phyloP scores from a whole-genome alignment of 2,329 filamentous ascomycete species.

The Macrophomina pseudophaseolina region DNA sequence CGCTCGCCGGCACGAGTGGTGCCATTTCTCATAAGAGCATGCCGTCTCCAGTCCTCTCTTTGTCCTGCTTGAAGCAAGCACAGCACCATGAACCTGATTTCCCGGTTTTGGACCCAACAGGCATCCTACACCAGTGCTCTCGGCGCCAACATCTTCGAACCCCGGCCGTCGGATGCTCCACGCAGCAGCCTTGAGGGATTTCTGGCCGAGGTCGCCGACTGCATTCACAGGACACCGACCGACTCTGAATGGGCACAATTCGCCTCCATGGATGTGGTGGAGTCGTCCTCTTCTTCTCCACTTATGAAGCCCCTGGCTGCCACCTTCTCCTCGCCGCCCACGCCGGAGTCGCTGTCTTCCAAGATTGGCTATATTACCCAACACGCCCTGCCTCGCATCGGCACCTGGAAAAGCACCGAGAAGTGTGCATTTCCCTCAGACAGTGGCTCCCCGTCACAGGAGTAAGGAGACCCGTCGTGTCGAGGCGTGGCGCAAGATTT shows the following conservation, averaged over 20 bases:
- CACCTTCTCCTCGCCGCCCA: not conserved
- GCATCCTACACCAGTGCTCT: not conserved
- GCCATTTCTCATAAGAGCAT: constrained; percentile 1
- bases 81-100: constrained; percentile 19
- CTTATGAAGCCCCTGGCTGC: constrained; percentile 18
- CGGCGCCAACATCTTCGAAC: constrained; percentile 18
- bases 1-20: not conserved
- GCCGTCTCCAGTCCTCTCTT: not conserved
- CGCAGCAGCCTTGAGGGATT: constrained; percentile 17
- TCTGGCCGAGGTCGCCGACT: constrained; percentile 8
- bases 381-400: constrained; percentile 6
- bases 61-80: not conserved
- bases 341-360: constrained; percentile 5
- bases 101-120: not conserved
- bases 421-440: not conserved
- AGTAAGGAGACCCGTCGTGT: not conserved
- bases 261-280: not conserved
- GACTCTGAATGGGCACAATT: not conserved
- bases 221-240: not conserved
- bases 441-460: not conserved
- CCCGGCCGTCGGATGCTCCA: constrained; percentile 5
- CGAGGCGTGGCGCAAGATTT: not conserved
- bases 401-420: not conserved
- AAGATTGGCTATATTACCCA: constrained; percentile 9
- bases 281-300: constrained; percentile 12